These are phyloP conservation scores for Neurospora intermedia DNA, from an alignment of 495 filamentous ascomycete genomes.

Conservation along the genomic window DNA sequence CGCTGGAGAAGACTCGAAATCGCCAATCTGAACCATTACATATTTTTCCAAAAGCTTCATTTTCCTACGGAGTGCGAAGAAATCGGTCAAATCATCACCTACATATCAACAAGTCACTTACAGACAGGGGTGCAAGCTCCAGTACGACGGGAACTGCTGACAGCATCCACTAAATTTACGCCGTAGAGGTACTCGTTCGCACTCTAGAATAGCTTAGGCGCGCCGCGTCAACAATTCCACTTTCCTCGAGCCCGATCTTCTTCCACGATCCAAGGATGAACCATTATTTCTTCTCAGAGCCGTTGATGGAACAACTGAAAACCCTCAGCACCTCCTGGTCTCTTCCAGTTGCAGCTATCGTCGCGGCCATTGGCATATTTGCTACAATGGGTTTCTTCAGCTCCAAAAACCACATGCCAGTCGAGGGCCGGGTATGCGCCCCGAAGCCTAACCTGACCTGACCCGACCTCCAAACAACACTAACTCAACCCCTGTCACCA, in stretches of 20 bases:
- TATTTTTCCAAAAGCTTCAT: neutral
- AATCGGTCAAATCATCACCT: neutral
- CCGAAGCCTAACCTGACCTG: neutral
- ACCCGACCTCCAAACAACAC: neutral
- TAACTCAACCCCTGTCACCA: constrained; percentile 18
- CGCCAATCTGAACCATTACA: too few species aligned
- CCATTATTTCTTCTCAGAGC: neutral
- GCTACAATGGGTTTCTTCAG: constrained; percentile 52
- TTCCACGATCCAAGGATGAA: neutral
- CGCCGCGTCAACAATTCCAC: neutral
- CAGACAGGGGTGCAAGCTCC: neutral
- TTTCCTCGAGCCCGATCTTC: neutral
- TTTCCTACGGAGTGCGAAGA: neutral
- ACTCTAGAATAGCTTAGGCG: neutral
- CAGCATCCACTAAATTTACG: neutral
- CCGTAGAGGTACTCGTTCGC: neutral
- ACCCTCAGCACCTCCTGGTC: constrained; percentile 3
- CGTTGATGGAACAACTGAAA: constrained; percentile 12
- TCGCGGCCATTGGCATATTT: constrained; percentile 31
- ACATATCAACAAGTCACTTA: neutral
- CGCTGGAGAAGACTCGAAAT: neutral
- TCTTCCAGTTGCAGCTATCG: constrained; percentile 27
- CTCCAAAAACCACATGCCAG: constrained; percentile 64
- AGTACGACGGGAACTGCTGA: neutral
- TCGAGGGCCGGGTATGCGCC: constrained; percentile 61